Percentiles rank a stretch among this genome's conserved stretches.
Evolutionary conservation across 352 stramenopile species (phyloP).

Genomic region (Sclerospora graminicola): DNA sequence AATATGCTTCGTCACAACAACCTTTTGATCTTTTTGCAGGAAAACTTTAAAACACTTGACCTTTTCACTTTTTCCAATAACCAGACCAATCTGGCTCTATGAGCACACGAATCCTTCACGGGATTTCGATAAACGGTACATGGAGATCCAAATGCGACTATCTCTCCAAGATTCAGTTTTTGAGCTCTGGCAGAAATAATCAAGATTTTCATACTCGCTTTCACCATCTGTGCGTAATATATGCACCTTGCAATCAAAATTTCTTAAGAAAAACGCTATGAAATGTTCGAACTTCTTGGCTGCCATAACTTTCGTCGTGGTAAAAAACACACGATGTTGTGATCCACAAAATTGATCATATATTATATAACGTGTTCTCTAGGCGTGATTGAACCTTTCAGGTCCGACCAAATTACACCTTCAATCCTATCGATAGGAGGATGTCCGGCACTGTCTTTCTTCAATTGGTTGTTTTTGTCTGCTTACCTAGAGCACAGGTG

Average conservation of each 20-base stretch:
- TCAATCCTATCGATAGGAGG: constrained; percentile 13
- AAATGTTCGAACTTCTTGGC: constrained; percentile 4
- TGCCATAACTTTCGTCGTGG: constrained; percentile 1
- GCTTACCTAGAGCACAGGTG: constrained; percentile 7
- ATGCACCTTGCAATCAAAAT: constrained; percentile 1
- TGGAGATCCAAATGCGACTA: constrained; percentile 5
- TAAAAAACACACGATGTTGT: constrained; percentile 6
- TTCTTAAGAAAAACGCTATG: constrained; percentile 2
- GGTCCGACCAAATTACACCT: constrained; percentile 3
- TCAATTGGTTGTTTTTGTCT: constrained; percentile 1
- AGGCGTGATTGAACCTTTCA: constrained; percentile 4
- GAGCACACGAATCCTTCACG: background rate
- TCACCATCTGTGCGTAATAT: constrained; percentile 1
- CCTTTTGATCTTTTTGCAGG: background rate
- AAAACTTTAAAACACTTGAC: background rate
- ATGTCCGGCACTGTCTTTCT: constrained; percentile 2
- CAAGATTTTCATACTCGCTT: constrained; percentile 16
- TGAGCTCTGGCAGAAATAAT: constrained; percentile 18
- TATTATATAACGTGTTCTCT: constrained; percentile 6
- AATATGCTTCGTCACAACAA: background rate
- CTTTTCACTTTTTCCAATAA: background rate
- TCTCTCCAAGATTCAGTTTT: constrained; percentile 2
- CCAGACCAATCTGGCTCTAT: background rate
- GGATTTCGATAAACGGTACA: constrained; percentile 7
- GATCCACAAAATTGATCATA: background rate